Conservation (phyloP, 2,329 filamentous ascomycete genomes). For the Botrytis fabae region DNA sequence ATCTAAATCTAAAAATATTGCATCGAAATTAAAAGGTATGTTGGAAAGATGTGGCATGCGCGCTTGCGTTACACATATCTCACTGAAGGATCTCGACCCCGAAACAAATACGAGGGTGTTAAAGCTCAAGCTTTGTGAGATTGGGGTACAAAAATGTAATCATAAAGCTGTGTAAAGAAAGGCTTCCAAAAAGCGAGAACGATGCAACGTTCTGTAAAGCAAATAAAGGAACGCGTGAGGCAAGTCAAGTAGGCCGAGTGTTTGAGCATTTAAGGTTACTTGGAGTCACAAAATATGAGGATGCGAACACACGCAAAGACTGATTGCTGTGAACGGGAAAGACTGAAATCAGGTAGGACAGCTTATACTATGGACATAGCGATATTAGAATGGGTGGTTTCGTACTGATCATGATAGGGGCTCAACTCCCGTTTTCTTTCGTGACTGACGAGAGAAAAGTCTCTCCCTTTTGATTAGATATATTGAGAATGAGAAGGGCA, state of each 20-base stretch:
- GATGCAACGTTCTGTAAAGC: not conserved
- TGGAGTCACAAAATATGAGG: not conserved
- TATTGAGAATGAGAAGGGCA: not conserved
- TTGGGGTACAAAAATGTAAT: not conserved
- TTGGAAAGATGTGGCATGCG: too few relatives aligned
- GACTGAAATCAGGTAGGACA: not conserved
- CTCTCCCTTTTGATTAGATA: not conserved
- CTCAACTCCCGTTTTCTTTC: not conserved
- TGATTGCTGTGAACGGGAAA: not conserved
- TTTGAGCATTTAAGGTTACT: not conserved
- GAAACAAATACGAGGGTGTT: not conserved
- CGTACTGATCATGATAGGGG: not conserved
- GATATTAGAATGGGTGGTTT: not conserved
- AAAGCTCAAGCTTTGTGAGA: not conserved
- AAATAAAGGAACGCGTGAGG: not conserved
- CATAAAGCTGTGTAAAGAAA: not conserved
- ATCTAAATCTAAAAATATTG: not conserved
- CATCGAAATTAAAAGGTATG: not conserved
- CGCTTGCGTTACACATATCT: too few relatives aligned
- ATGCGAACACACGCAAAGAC: not conserved
- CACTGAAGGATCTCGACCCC: not conserved
- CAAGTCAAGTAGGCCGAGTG: not conserved
- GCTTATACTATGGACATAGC: not conserved
- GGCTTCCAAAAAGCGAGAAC: not conserved
- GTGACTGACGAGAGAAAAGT: not conserved